Evolutionary conservation across 257 asterid genomes (phyloP).

Genomic region (Lycium barbarum): DNA sequence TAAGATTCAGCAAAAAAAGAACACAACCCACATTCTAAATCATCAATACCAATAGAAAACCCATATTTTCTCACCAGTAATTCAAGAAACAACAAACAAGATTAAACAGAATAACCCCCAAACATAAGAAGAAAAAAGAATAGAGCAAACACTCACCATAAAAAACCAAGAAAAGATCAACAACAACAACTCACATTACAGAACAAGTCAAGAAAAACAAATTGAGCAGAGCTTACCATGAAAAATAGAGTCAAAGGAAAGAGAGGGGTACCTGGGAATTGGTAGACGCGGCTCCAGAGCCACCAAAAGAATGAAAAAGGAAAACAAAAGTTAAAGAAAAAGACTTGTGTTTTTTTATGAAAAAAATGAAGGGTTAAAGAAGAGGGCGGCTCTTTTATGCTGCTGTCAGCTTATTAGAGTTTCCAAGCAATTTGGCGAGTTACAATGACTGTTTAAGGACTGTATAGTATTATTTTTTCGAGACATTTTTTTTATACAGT

Average conservation of each 20-base stretch:
- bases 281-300: slow-evolving; percentile 38
- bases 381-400: slow-evolving; percentile 61
- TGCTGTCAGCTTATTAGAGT: slow-evolving; percentile 51
- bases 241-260: slow-evolving; percentile 21
- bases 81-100: background rate
- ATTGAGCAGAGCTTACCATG: slow-evolving; percentile 25
- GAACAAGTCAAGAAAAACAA: slow-evolving; percentile 33
- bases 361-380: slow-evolving; percentile 47
- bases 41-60: slow-evolving; percentile 27
- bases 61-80: slow-evolving; percentile 20
- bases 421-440: slow-evolving; percentile 64
- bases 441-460: slow-evolving; percentile 33
- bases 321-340: background rate
- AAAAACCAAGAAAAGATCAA: slow-evolving; percentile 21
- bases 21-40: slow-evolving; percentile 30
- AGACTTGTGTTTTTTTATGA: too few species aligned
- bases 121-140: background rate
- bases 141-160: background rate
- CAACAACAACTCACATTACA: slow-evolving; percentile 50
- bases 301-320: slow-evolving; percentile 44
- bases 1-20: slow-evolving; percentile 29
- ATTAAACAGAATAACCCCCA: slow-evolving; percentile 25
- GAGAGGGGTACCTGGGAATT: slow-evolving; percentile 44
- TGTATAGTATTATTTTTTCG: background rate
- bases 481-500: background rate